phyloP scores from a whole-genome alignment of 805 yeast genomes.

The Ogataea trehalophila region DNA sequence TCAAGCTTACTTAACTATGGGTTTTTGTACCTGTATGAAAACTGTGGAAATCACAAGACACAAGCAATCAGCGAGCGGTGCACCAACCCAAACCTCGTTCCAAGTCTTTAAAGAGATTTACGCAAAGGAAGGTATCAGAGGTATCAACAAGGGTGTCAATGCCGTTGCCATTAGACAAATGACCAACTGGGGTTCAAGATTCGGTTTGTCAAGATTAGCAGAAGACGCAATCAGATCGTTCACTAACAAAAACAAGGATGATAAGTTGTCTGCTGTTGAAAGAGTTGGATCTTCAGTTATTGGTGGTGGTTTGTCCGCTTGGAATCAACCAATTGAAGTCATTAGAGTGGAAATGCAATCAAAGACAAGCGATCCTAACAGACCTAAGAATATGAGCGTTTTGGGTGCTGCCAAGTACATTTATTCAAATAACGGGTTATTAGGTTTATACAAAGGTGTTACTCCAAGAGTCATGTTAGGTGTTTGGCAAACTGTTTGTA shows the following conservation, averaged over 20 bases:
- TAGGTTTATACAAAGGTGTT: constrained; percentile 93
- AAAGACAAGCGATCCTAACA: constrained; percentile 86
- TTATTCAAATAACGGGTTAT: constrained; percentile 74
- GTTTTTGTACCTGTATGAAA: constrained; percentile 98
- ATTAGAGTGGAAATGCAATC: constrained; percentile 98
- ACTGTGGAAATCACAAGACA: constrained; percentile 94
- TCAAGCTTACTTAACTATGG: constrained; percentile 95
- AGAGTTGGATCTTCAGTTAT: constrained; percentile 80
- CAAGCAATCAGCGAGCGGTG: constrained; percentile 69
- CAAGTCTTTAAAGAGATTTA: constrained; percentile 84
- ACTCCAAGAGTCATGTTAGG: constrained; percentile 96
- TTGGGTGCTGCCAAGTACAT: constrained; percentile 74
- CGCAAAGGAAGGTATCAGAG: constrained; percentile 81
- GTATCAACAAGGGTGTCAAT: constrained; percentile 96
- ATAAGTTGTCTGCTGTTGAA: constrained; percentile 66
- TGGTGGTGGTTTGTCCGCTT: constrained; percentile 97
- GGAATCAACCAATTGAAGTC: constrained; percentile 99
- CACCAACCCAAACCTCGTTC: constrained; percentile 67
- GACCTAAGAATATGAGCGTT: constrained; percentile 88
- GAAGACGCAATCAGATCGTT: constrained; percentile 73
- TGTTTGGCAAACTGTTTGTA: constrained; percentile 97
- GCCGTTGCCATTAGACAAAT: constrained; percentile 98
- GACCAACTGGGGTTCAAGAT: constrained; percentile 99
- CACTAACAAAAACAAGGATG: constrained; percentile 51
- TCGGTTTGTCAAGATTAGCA: constrained; percentile 87